Evolutionary conservation across 108 stramenopile genomes (phyloP).

Genomic region (Cyclotella cryptica): DNA sequence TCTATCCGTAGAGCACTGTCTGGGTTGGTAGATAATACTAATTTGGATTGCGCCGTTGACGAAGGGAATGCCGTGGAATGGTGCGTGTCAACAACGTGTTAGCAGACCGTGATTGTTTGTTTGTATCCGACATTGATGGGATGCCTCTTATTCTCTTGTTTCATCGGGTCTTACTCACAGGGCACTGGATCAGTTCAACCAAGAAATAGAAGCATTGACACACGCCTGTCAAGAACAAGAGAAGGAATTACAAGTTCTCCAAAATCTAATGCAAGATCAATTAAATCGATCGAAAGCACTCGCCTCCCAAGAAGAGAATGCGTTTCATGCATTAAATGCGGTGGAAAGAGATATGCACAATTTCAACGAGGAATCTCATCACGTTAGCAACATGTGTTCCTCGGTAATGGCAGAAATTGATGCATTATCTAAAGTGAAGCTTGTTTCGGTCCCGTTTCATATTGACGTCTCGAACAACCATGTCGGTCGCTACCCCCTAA

Average conservation of each 20-base stretch:
- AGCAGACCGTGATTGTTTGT: too few species aligned
- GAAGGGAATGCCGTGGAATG: conserved; percentile 32
- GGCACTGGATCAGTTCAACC: conserved; percentile 37
- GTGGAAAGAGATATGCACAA: conserved; percentile 41
- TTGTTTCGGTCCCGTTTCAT: conserved; percentile 43
- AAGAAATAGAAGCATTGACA: conserved; percentile 35
- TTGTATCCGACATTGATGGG: neutral
- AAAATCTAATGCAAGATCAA: conserved; percentile 45
- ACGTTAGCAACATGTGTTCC: conserved; percentile 27
- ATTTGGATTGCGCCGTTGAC: conserved; percentile 19
- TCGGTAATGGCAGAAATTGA: conserved; percentile 29
- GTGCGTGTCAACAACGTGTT: conserved; percentile 12
- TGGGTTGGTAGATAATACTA: conserved; percentile 14
- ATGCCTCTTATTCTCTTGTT: neutral
- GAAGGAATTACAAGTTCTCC: conserved; percentile 34
- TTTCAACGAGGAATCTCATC: conserved; percentile 44
- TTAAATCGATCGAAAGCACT: conserved; percentile 28
- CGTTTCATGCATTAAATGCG: conserved; percentile 33
- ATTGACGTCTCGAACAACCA: conserved; percentile 14
- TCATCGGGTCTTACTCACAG: neutral
- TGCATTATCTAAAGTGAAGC: conserved; percentile 36
- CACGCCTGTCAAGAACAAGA: conserved; percentile 38
- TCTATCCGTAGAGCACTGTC: conserved; percentile 23
- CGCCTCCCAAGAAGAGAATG: conserved; percentile 24
- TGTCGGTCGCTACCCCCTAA: conserved; percentile 35